Evolutionary conservation across 345 rosid genomes (phyloP).

Genomic region (Dimocarpus longan): DNA sequence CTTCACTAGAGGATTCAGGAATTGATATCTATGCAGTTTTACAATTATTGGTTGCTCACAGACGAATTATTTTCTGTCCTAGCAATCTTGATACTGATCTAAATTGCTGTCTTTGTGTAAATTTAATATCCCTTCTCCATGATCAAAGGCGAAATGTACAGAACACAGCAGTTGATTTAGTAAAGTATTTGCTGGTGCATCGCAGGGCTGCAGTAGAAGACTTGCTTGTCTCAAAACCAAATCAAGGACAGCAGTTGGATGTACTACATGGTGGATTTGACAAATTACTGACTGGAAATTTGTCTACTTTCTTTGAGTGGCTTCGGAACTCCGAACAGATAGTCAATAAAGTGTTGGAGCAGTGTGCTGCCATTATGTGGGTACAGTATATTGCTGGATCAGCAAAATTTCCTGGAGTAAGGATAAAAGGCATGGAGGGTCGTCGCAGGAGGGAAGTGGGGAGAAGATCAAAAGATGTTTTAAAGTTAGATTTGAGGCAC

Average conservation of each 20-base stretch:
- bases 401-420: slow-evolving; percentile 92
- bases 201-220: slow-evolving; percentile 92
- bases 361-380: slow-evolving; percentile 98
- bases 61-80: slow-evolving; percentile 88
- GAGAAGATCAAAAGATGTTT: slow-evolving; percentile 78
- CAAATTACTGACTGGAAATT: slow-evolving; percentile 77
- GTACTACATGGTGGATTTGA: slow-evolving; percentile 96
- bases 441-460: slow-evolving; percentile 96
- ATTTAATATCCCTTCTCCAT: slow-evolving; percentile 76
- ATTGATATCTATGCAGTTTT: slow-evolving; percentile 78
- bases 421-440: slow-evolving; percentile 90
- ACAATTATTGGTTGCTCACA: slow-evolving; percentile 92
- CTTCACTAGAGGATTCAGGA: slow-evolving; percentile 67
- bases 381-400: slow-evolving; percentile 91
- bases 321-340: slow-evolving; percentile 73
- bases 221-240: slow-evolving; percentile 82
- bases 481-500: slow-evolving; percentile 79
- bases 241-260: slow-evolving; percentile 82
- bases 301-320: slow-evolving; percentile 84
- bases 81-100: slow-evolving; percentile 92
- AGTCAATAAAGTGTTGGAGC: slow-evolving; percentile 87
- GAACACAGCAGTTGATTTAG: slow-evolving; percentile 80
- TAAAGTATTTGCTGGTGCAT: slow-evolving; percentile 83
- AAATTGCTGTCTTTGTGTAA: slow-evolving; percentile 90
- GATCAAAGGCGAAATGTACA: slow-evolving; percentile 85